Conservation (phyloP, 2,329 filamentous ascomycete genomes). For the Pseudovirgaria hyperparasitica region DNA sequence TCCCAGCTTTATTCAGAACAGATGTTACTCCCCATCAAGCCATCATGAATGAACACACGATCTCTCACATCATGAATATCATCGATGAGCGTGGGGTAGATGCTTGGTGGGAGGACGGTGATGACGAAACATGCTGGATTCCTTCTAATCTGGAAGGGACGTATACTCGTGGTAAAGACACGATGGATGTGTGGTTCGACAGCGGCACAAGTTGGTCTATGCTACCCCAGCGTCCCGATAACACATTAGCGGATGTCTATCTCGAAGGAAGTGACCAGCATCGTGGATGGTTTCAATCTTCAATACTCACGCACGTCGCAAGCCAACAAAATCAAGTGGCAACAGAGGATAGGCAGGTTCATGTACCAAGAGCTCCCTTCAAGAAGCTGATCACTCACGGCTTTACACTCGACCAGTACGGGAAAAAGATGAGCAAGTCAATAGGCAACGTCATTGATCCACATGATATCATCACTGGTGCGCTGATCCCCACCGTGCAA, state of each 20-base stretch:
- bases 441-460: constrained; percentile 79
- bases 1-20: constrained; percentile 71
- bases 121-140: constrained; percentile 67
- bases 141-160: constrained; percentile 45
- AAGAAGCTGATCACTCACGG: constrained; percentile 87
- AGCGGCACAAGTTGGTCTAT: constrained; percentile 84
- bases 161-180: constrained; percentile 73
- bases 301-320: constrained; percentile 74
- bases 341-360: background rate
- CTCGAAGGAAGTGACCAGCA: constrained; percentile 94
- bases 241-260: constrained; percentile 64
- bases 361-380: constrained; percentile 50
- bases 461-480: constrained; percentile 72
- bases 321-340: constrained; percentile 27
- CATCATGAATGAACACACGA: constrained; percentile 64
- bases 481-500: constrained; percentile 58
- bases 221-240: constrained; percentile 16
- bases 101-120: constrained; percentile 82
- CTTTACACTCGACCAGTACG: constrained; percentile 77
- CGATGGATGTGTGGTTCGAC: constrained; percentile 99
- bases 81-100: constrained; percentile 72
- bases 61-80: constrained; percentile 71
- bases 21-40: constrained; percentile 50
- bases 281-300: constrained; percentile 97
- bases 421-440: constrained; percentile 99